Percentiles rank a stretch among this genome's conserved stretches.
Conservation (phyloP, 129 eudicot genomes). For the Arctium minus region DNA sequence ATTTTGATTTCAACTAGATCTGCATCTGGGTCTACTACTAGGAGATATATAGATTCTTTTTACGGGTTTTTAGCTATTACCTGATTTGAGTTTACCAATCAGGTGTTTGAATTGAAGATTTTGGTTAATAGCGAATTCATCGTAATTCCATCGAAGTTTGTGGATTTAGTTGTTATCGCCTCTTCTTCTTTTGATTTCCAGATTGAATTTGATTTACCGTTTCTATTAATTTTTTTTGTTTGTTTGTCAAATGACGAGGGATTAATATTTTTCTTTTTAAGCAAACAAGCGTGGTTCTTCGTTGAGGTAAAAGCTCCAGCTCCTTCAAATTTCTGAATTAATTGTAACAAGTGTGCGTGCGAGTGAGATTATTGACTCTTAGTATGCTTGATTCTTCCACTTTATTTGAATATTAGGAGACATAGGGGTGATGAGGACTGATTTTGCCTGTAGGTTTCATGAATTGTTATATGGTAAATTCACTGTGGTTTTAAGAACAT, state of each 20-base stretch:
- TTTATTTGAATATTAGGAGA: not conserved
- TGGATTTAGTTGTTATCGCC: not conserved
- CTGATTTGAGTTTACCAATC: constrained; percentile 12
- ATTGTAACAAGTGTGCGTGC: not conserved
- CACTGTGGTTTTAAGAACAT: not conserved
- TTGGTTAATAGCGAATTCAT: constrained; percentile 16
- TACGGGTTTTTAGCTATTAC: not conserved
- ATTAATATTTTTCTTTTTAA: constrained; percentile 16
- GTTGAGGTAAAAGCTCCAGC: constrained; percentile 13
- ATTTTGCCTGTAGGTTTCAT: not conserved
- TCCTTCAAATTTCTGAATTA: not conserved
- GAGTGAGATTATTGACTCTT: constrained; percentile 4
- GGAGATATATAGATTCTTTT: not conserved
- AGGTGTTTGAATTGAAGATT: constrained; percentile 16
- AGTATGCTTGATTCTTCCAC: not conserved
- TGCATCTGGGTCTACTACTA: constrained; percentile 11
- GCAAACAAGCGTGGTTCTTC: constrained; percentile 17
- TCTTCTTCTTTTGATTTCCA: constrained; percentile 6
- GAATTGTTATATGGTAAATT: not conserved
- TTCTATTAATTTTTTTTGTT: not conserved
- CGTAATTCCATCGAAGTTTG: constrained; percentile 4
- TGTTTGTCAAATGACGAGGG: constrained; percentile 3
- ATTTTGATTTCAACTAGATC: constrained; percentile 25
- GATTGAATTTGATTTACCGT: not conserved
- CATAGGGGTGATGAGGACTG: not conserved